A percentile compares a stretch with the other conserved stretches of the same genome.
These are phyloP conservation scores for Adenanthera pavonina DNA, from an alignment of 306 rosid genomes.

Conservation along the genomic window DNA sequence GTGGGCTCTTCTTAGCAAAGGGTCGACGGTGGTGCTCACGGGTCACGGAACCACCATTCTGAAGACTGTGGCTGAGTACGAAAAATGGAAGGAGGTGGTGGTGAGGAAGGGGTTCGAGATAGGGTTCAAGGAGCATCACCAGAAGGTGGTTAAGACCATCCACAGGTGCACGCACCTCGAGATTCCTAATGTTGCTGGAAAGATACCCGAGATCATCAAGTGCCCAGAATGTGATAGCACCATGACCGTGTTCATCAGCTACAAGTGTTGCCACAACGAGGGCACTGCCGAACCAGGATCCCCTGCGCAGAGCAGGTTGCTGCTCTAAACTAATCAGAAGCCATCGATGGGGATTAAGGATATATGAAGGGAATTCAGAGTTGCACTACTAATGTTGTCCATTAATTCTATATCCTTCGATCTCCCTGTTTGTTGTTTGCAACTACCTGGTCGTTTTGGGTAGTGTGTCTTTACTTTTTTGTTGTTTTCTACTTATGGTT, in stretches of 20 bases:
- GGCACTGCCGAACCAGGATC: not conserved
- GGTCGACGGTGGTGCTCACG: constrained; percentile 40
- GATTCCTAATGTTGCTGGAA: constrained; percentile 43
- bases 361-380: not conserved
- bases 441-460: not conserved
- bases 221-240: constrained; percentile 62
- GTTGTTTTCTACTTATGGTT: not conserved
- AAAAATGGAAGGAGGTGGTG: constrained; percentile 48
- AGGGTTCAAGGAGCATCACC: constrained; percentile 36
- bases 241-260: constrained; percentile 66
- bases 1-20: constrained; percentile 58
- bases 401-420: not conserved
- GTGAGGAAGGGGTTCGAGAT: constrained; percentile 44
- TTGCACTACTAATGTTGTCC: not conserved
- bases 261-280: constrained; percentile 67
- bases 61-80: constrained; percentile 51
- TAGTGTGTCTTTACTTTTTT: not conserved
- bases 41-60: constrained; percentile 51
- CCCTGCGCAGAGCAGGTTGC: not conserved
- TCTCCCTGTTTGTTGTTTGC: not conserved
- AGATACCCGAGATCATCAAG: constrained; percentile 49
- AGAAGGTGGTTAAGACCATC: constrained; percentile 13
- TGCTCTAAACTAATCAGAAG: not conserved
- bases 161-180: constrained; percentile 47
- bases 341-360: not conserved